Evolutionary conservation across 1,139 yeast genomes (phyloP).

Genomic region (Taphrina deformans): DNA sequence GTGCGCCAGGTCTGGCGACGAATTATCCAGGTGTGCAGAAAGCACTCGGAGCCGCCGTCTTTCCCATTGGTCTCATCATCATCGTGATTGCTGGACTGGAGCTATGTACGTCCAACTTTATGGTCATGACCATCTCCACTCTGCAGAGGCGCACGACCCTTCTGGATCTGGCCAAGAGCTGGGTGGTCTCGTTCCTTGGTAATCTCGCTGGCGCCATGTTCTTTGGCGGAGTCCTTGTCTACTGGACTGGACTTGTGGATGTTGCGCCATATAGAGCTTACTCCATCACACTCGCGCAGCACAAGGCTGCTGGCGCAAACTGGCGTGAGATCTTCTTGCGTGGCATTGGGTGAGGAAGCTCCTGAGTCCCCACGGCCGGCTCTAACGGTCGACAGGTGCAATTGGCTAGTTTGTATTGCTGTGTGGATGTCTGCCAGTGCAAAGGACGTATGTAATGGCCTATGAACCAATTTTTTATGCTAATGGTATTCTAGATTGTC

Average conservation of each 20-base stretch:
- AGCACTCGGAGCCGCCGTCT: constrained; percentile 38
- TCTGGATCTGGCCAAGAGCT: constrained; percentile 32
- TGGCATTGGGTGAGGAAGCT: constrained; percentile 53
- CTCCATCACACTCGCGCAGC: constrained; percentile 37
- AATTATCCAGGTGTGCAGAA: constrained; percentile 57
- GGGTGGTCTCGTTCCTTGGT: constrained; percentile 37
- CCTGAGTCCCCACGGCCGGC: background rate
- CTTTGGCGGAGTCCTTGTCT: constrained; percentile 37
- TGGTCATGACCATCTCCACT: constrained; percentile 37
- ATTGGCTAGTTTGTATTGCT: constrained; percentile 72
- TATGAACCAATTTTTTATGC: background rate
- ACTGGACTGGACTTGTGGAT: constrained; percentile 36
- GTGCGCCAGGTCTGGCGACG: constrained; percentile 50
- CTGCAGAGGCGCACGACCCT: constrained; percentile 36
- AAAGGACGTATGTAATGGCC: constrained; percentile 52
- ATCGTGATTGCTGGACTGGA: constrained; percentile 39
- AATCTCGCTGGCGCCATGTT: constrained; percentile 39
- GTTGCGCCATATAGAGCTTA: constrained; percentile 37
- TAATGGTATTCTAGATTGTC: constrained; percentile 49
- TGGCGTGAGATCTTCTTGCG: constrained; percentile 39
- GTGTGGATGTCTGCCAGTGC: constrained; percentile 74
- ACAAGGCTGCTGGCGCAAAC: constrained; percentile 36
- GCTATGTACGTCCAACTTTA: constrained; percentile 38
- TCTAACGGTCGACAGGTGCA: constrained; percentile 53
- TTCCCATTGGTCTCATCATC: constrained; percentile 39